Conservation (phyloP, 306 rosid species). For the Quercus rubra region DNA sequence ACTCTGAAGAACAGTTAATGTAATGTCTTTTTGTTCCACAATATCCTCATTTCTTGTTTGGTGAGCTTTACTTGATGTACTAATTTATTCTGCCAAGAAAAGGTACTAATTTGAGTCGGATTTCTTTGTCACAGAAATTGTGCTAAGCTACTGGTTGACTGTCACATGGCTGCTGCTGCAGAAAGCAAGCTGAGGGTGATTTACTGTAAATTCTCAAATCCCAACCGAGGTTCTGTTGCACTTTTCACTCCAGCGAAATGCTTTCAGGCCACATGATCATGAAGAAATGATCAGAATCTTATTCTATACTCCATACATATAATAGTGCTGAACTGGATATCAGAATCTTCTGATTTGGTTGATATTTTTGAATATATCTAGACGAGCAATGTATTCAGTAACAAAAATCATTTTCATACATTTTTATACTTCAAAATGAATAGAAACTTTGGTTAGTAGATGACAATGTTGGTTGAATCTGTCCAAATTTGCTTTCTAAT, state of each 20-base stretch:
- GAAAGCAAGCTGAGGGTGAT: background rate
- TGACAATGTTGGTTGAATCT: too few relatives aligned
- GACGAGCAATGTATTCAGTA: too few relatives aligned
- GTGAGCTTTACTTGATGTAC: too few relatives aligned
- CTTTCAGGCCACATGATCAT: background rate
- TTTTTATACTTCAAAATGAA: too few relatives aligned
- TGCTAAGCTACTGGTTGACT: conserved; percentile 26
- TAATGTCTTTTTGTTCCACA: background rate
- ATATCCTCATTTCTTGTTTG: too few relatives aligned
- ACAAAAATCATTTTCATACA: too few relatives aligned
- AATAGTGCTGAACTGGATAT: background rate
- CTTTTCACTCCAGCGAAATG: conserved; percentile 11
- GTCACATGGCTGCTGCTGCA: conserved; percentile 11
- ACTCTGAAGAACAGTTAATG: conserved; percentile 38
- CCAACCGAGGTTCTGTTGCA: background rate
- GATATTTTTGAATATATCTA: too few relatives aligned
- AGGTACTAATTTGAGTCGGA: background rate
- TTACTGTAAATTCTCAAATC: conserved; percentile 7
- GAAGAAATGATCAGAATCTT: background rate
- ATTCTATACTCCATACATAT: background rate
- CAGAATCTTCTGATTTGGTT: too few relatives aligned
- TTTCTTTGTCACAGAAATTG: conserved; percentile 36
- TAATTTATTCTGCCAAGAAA: background rate
- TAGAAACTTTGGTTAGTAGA: too few relatives aligned
- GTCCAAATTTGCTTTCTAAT: too few relatives aligned